Conservation (phyloP, 345 rosid genomes). For the Stellera chamaejasme region DNA sequence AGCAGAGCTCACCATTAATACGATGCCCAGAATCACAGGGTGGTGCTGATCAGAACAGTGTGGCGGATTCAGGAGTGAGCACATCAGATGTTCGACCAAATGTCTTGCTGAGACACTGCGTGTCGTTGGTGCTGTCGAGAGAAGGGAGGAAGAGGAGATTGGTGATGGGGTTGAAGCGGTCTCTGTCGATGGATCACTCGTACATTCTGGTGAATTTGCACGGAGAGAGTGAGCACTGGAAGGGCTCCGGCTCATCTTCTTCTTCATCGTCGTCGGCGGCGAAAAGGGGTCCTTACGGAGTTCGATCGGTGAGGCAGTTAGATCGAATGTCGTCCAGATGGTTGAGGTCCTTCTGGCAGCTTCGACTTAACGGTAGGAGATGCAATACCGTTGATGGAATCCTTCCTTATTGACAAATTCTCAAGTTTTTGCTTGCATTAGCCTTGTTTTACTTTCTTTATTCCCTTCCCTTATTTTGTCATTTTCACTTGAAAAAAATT, state of each 20-base stretch:
- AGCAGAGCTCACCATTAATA: background rate
- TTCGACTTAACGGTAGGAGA: conserved; percentile 10
- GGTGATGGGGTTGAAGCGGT: conserved; percentile 16
- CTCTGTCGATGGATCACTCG: conserved; percentile 33
- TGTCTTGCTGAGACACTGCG: conserved; percentile 14
- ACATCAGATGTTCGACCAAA: conserved; percentile 5
- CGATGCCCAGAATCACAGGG: background rate
- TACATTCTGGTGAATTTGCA: conserved; percentile 13
- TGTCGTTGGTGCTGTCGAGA: conserved; percentile 11
- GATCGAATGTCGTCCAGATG: conserved; percentile 25
- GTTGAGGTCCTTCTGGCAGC: conserved; percentile 27
- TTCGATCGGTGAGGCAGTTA: conserved; percentile 16
- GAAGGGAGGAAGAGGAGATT: conserved; percentile 9
- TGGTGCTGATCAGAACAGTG: background rate
- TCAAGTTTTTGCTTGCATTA: too few relatives aligned
- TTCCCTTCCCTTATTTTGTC: too few relatives aligned
- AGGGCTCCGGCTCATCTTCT: background rate
- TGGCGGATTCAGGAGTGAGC: background rate
- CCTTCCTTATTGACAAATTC: conserved; percentile 11
- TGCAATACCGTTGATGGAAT: background rate
- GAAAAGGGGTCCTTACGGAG: conserved; percentile 10
- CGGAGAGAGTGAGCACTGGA: conserved; percentile 4
- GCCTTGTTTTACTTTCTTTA: too few relatives aligned
- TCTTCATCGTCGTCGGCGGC: conserved; percentile 7
- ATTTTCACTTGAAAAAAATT: too few relatives aligned